Evolutionary conservation across 768 basidiomycete species (phyloP).

Genomic region (Coprinopsis marcescibilis): DNA sequence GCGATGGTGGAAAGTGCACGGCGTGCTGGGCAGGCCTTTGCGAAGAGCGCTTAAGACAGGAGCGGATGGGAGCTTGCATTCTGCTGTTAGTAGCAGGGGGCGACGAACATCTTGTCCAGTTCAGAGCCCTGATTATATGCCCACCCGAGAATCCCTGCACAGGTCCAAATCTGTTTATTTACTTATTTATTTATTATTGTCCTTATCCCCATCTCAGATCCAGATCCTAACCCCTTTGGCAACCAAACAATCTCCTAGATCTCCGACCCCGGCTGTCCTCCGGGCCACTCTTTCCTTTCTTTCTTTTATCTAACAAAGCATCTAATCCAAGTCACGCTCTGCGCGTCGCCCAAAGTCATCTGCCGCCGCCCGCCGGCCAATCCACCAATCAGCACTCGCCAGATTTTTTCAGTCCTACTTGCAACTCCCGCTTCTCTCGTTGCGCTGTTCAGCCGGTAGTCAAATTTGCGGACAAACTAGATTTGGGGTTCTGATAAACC

Average conservation of each 20-base stretch:
- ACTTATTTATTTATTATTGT: background rate
- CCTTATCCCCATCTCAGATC: background rate
- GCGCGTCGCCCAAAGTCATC: too few species aligned
- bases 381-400: too few species aligned
- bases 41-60: slow-evolving; percentile 51
- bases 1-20: slow-evolving; percentile 51
- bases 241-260: too few species aligned
- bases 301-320: too few species aligned
- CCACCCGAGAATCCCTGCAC: background rate
- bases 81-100: background rate
- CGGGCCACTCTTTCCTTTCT: background rate
- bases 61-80: slow-evolving; percentile 39
- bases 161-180: background rate
- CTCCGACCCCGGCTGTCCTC: too few species aligned
- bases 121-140: slow-evolving; percentile 1
- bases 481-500: too few species aligned
- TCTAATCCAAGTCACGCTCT: too few species aligned
- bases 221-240: background rate
- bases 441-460: too few species aligned
- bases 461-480: too few species aligned
- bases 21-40: slow-evolving; percentile 25
- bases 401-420: too few species aligned
- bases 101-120: slow-evolving; percentile 1
- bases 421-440: too few species aligned
- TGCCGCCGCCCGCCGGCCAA: too few species aligned